These are phyloP conservation scores for Aureobasidium sp. DNA, from an alignment of 2,329 filamentous ascomycete genomes.

Conservation along the genomic window DNA sequence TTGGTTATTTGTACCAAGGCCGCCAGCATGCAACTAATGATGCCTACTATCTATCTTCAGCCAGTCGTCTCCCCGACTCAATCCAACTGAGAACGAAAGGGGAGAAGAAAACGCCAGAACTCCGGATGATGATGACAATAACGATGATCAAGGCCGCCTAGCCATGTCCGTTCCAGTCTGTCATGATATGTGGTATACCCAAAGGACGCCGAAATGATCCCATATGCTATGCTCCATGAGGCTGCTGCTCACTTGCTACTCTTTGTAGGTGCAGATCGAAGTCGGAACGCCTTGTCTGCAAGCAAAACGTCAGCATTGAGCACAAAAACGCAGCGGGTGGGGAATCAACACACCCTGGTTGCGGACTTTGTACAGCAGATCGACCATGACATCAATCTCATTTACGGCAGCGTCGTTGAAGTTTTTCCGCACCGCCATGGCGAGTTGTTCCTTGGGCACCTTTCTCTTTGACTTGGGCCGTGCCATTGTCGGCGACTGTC, in stretches of 20 bases:
- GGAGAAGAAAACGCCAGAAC: constrained; percentile 8
- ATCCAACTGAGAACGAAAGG: background rate
- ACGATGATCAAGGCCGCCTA: constrained; percentile 2
- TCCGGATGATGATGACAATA: constrained; percentile 1
- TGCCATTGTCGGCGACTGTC: constrained; percentile 70
- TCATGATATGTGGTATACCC: constrained; percentile 10
- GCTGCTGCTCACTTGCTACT: constrained; percentile 2
- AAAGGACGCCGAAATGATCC: constrained; percentile 1
- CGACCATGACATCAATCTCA: constrained; percentile 77
- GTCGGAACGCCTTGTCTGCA: constrained; percentile 42
- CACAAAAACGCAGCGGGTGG: background rate
- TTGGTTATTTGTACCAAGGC: background rate
- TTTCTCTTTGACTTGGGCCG: constrained; percentile 56
- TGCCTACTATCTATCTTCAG: background rate
- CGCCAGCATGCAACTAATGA: background rate
- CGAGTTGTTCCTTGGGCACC: constrained; percentile 66
- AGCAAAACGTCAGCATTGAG: background rate
- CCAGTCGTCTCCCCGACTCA: background rate
- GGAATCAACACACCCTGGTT: constrained; percentile 43
- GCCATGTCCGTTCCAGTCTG: background rate
- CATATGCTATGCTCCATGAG: background rate
- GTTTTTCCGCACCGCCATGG: constrained; percentile 67
- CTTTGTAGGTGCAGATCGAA: constrained; percentile 30
- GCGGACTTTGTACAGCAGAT: constrained; percentile 65
- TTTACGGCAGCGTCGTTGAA: constrained; percentile 74